phyloP scores from a whole-genome alignment of 805 yeast genomes.

The Candida andamanensis region DNA sequence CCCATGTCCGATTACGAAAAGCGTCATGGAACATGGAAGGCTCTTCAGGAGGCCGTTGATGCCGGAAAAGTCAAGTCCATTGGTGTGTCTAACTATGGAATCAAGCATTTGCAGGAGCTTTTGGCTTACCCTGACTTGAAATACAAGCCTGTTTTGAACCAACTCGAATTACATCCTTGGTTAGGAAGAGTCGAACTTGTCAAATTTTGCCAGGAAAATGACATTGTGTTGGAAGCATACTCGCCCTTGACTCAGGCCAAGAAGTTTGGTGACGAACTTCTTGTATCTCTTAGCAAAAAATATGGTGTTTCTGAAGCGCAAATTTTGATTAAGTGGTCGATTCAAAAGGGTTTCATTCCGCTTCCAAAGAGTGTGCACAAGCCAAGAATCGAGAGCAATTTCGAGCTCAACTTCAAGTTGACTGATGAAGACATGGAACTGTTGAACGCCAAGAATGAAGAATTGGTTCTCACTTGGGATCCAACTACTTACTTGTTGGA shows the following conservation, averaged over 20 bases:
- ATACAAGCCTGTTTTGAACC: constrained; percentile 30
- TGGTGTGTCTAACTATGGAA: constrained; percentile 31
- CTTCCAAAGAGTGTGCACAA: constrained; percentile 60
- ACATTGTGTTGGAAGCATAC: constrained; percentile 64
- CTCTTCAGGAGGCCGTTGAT: constrained; percentile 16
- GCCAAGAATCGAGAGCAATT: constrained; percentile 49
- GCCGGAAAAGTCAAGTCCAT: constrained; percentile 22
- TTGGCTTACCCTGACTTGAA: constrained; percentile 24
- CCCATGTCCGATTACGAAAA: constrained; percentile 71
- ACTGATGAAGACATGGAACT: constrained; percentile 2
- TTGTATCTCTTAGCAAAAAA: constrained; percentile 45
- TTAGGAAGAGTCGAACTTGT: constrained; percentile 64
- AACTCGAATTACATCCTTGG: constrained; percentile 30
- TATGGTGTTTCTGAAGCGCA: constrained; percentile 53
- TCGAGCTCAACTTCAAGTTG: constrained; percentile 28
- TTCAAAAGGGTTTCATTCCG: constrained; percentile 66
- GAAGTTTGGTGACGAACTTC: constrained; percentile 50
- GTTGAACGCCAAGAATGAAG: constrained; percentile 4
- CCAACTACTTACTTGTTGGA: constrained; percentile 3
- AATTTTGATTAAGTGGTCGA: constrained; percentile 67
- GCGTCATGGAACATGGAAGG: constrained; percentile 14
- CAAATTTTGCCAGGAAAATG: constrained; percentile 49
- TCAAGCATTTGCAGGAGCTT: constrained; percentile 20
- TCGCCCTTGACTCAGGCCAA: too few relatives aligned
- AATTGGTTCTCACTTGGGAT: constrained; percentile 3